phyloP scores from a whole-genome alignment of 2,329 filamentous ascomycete genomes.

The Colletotrichum truncatum region DNA sequence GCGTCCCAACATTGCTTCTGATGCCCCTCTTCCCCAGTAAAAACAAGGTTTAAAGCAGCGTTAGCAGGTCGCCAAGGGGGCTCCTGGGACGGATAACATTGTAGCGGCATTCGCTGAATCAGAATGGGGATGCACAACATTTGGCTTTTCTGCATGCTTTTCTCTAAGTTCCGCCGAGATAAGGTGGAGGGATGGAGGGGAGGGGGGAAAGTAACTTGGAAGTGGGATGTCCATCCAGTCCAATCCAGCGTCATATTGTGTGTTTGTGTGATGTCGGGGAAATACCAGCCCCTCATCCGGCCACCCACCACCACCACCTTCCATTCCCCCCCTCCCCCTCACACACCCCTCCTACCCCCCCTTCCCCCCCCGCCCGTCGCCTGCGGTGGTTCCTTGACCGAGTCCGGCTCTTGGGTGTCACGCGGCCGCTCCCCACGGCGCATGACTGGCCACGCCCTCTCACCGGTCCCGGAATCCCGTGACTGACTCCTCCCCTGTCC shows the following conservation, averaged over 20 bases:
- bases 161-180: slow-evolving; percentile 6
- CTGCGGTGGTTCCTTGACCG: slow-evolving; percentile 16
- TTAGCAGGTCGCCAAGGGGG: not conserved
- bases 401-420: slow-evolving; percentile 27
- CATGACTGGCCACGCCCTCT: slow-evolving; percentile 27
- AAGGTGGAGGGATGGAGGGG: not conserved
- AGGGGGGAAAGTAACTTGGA: not conserved
- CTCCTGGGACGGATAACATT: not conserved
- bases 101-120: not conserved
- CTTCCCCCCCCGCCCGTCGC: not conserved
- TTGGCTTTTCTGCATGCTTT: slow-evolving; percentile 18
- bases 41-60: not conserved
- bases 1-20: not conserved
- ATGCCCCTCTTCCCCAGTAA: not conserved
- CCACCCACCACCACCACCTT: not conserved
- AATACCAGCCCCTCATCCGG: not conserved
- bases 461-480: slow-evolving; percentile 27
- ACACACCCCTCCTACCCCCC: not conserved
- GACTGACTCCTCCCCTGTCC: slow-evolving; percentile 13
- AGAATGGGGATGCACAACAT: not conserved
- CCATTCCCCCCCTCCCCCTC: not conserved
- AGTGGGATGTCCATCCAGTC: not conserved
- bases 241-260: too few relatives aligned
- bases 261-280: not conserved
- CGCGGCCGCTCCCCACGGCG: slow-evolving; percentile 23